phyloP scores from a whole-genome alignment of 1,284 basidiomycete species.

The Takashimella tepidaria region DNA sequence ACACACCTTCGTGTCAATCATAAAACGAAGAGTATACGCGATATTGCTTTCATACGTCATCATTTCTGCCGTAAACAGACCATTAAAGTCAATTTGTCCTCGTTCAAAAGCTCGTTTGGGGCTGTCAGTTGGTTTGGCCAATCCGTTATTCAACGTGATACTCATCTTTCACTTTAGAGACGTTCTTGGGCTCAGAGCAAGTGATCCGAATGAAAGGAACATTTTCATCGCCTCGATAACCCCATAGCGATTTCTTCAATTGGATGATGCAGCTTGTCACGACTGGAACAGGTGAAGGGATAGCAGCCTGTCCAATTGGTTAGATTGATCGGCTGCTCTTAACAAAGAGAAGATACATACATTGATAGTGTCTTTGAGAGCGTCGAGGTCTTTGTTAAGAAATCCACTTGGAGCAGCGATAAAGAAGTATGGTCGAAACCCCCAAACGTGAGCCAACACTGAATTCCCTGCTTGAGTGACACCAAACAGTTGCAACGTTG shows the following conservation, averaged over 20 bases:
- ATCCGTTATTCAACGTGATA: slow-evolving; percentile 31
- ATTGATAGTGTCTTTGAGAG: slow-evolving; percentile 69
- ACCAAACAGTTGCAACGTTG: slow-evolving; percentile 73
- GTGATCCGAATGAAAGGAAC: slow-evolving; percentile 79
- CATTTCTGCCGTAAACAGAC: slow-evolving; percentile 58
- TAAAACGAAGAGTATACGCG: slow-evolving; percentile 79
- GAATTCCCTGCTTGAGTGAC: slow-evolving; percentile 84
- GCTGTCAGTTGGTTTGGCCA: slow-evolving; percentile 15
- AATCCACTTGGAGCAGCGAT: slow-evolving; percentile 79
- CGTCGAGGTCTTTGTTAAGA: slow-evolving; percentile 58
- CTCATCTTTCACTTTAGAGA: slow-evolving; percentile 88
- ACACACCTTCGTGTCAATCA: slow-evolving; percentile 85
- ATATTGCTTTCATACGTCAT: slow-evolving; percentile 90
- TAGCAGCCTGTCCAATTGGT: slow-evolving; percentile 16
- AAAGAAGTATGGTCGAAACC: slow-evolving; percentile 88
- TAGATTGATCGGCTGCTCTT: not conserved
- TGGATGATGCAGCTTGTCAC: slow-evolving; percentile 61
- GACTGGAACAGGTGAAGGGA: slow-evolving; percentile 37
- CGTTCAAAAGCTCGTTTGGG: slow-evolving; percentile 76
- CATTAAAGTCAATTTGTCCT: slow-evolving; percentile 69
- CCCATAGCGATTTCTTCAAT: slow-evolving; percentile 72
- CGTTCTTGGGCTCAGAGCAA: slow-evolving; percentile 61
- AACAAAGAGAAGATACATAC: slow-evolving; percentile 56
- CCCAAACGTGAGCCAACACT: slow-evolving; percentile 71
- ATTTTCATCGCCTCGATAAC: slow-evolving; percentile 73